Evolutionary conservation across 2,329 filamentous ascomycete species (phyloP).

Genomic region (Zymoseptoria passerinii): DNA sequence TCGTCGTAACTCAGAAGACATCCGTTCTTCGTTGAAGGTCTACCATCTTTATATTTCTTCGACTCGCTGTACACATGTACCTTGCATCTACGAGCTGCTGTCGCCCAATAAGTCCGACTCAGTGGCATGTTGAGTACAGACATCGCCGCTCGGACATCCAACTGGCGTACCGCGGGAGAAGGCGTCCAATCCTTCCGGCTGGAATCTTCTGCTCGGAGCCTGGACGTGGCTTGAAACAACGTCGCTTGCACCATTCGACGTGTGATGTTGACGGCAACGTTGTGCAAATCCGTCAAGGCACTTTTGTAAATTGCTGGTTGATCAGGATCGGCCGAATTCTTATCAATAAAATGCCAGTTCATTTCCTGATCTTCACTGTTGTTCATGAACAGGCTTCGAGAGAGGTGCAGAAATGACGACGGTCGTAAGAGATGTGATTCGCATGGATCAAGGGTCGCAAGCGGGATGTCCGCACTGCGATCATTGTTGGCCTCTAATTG

Average conservation of each 20-base stretch:
- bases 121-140: slow-evolving; percentile 47
- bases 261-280: slow-evolving; percentile 58
- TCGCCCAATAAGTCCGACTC: slow-evolving; percentile 44
- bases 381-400: slow-evolving; percentile 69
- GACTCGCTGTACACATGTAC: slow-evolving; percentile 40
- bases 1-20: slow-evolving; percentile 31
- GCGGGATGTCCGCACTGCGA: background rate
- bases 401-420: slow-evolving; percentile 54
- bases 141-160: slow-evolving; percentile 49
- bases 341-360: slow-evolving; percentile 59
- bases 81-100: slow-evolving; percentile 44
- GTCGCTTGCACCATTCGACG: slow-evolving; percentile 61
- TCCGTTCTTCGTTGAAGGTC: slow-evolving; percentile 19
- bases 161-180: slow-evolving; percentile 19
- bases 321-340: slow-evolving; percentile 32
- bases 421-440: slow-evolving; percentile 49
- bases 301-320: slow-evolving; percentile 65
- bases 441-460: slow-evolving; percentile 34
- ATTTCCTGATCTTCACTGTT: slow-evolving; percentile 45
- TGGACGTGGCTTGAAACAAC: slow-evolving; percentile 61
- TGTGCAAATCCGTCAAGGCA: slow-evolving; percentile 67
- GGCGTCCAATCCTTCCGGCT: slow-evolving; percentile 19
- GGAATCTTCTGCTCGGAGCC: slow-evolving; percentile 47
- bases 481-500: background rate
- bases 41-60: slow-evolving; percentile 23